phyloP scores from a whole-genome alignment of 2,329 filamentous ascomycete species.

The Didymella pomorum region DNA sequence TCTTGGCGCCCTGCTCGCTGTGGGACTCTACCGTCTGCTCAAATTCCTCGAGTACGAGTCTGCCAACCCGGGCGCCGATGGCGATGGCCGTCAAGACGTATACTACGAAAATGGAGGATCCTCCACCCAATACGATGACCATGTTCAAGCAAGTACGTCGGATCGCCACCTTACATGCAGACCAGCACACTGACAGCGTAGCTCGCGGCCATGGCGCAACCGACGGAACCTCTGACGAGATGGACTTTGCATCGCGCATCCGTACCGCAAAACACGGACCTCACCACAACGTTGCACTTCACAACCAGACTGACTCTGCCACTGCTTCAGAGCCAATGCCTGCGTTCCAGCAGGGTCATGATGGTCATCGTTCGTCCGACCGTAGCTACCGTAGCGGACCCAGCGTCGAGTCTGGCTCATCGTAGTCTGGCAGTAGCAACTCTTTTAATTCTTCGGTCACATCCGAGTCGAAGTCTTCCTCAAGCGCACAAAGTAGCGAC shows the following conservation, averaged over 20 bases:
- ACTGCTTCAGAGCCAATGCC: constrained; percentile 21
- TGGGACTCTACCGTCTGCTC: constrained; percentile 59
- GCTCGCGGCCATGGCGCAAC: constrained; percentile 35
- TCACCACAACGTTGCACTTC: constrained; percentile 13
- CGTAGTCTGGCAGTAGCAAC: constrained; percentile 36
- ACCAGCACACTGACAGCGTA: constrained; percentile 24
- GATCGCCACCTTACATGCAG: constrained; percentile 2
- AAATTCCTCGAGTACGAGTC: constrained; percentile 61
- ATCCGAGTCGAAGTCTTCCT: constrained; percentile 10
- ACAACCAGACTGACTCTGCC: background rate
- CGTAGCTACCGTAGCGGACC: constrained; percentile 39
- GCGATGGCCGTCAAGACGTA: constrained; percentile 53
- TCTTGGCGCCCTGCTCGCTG: constrained; percentile 56
- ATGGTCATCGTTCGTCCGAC: constrained; percentile 41
- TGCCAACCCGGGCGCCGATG: constrained; percentile 58
- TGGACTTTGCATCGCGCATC: constrained; percentile 24
- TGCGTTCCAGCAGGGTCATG: constrained; percentile 33
- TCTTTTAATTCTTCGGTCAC: constrained; percentile 16
- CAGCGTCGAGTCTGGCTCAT: constrained; percentile 38
- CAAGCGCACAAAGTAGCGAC: constrained; percentile 26
- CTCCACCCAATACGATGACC: constrained; percentile 8
- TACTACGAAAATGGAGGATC: constrained; percentile 32
- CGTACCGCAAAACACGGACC: constrained; percentile 13
- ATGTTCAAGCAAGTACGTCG: constrained; percentile 22
- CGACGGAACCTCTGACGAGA: constrained; percentile 36